Evolutionary conservation across 805 yeast genomes (phyloP).

Genomic region (Vanderwaltozyma yarrowii): DNA sequence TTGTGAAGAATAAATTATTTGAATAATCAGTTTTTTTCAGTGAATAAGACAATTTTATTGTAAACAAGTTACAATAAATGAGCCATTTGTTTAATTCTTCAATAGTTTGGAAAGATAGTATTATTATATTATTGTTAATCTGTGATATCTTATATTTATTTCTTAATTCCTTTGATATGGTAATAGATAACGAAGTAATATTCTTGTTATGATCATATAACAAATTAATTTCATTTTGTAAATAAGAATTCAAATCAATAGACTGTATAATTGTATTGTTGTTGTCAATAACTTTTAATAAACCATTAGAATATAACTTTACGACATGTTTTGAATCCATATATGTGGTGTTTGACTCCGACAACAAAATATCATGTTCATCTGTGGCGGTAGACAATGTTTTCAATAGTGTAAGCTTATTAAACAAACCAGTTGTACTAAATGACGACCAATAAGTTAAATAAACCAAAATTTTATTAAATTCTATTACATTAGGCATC

Average conservation of each 20-base stretch:
- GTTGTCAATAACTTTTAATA: slow-evolving; percentile 48
- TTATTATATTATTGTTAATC: too few relatives aligned
- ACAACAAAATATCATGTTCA: slow-evolving; percentile 54
- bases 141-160: too few relatives aligned
- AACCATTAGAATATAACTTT: slow-evolving; percentile 47
- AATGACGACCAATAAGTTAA: slow-evolving; percentile 19
- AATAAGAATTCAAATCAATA: slow-evolving; percentile 36
- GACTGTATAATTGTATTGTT: slow-evolving; percentile 56
- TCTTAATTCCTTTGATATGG: too few relatives aligned
- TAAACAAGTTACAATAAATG: slow-evolving; percentile 54
- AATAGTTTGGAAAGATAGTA: slow-evolving; percentile 49
- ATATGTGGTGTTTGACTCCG: slow-evolving; percentile 29
- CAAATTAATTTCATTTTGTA: slow-evolving; percentile 29
- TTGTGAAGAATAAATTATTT: slow-evolving; percentile 41
- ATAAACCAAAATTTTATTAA: slow-evolving; percentile 35
- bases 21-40: slow-evolving; percentile 22
- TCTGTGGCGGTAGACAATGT: not conserved
- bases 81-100: slow-evolving; percentile 40
- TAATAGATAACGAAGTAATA: too few relatives aligned
- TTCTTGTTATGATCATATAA: slow-evolving; percentile 17
- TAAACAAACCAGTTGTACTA: slow-evolving; percentile 41
- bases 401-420: slow-evolving; percentile 31
- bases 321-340: too few relatives aligned
- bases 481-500: slow-evolving; percentile 13
- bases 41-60: slow-evolving; percentile 40